Base-by-base conservation (phyloP, 164 flowering plant species). In the Vitis cinerea region DNA sequence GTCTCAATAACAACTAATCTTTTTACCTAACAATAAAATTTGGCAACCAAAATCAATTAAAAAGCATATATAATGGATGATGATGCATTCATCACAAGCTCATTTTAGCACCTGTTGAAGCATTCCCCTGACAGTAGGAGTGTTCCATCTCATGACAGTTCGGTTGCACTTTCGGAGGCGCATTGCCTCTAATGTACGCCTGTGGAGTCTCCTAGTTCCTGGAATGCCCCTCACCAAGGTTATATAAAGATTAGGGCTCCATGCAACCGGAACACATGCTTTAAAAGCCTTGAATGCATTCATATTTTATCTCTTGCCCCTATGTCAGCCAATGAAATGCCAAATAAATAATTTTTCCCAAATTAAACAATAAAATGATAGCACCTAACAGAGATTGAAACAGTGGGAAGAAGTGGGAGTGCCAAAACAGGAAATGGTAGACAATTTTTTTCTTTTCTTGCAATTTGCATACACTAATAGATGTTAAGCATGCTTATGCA, bases 71-170 rank as follows among this genome's bases (percentile, higher is more conserved):
- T 47, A 55, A 59, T 48, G 62, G 23, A 17, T 27, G 11, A 37
- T 37, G 44, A 37, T 37, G 44, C 4, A 8, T 9, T 67, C 15
- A 51, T 53, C 2, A 15, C 9, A 55, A 58, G 50, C 13, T 19
- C 23, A 14, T 49, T 13, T 8, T 47, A 10, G n/a, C 55, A 94
- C 99, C 90, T 95, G 99, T 65, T 93, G 90, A 44, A 93, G 70
- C 98, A 93, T 93, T 77, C 99, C 99, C 57, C 99, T 75, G 10
- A 90, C 85, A 12, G 93, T 87, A 49, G 99, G 98, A 8, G 98
- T 91, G 77, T 93, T 95, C 87, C 84, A 84, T 54, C 84, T 81
- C 93, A 86, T 85, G 64, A 92, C 97, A 63, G 97, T 94, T 15
- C 94, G 84, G 75, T 89, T 90, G 82, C 89, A 85, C 73, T 92